Evolutionary conservation across 1,284 basidiomycete genomes (phyloP).

Genomic region (Schizophyllum amplum): DNA sequence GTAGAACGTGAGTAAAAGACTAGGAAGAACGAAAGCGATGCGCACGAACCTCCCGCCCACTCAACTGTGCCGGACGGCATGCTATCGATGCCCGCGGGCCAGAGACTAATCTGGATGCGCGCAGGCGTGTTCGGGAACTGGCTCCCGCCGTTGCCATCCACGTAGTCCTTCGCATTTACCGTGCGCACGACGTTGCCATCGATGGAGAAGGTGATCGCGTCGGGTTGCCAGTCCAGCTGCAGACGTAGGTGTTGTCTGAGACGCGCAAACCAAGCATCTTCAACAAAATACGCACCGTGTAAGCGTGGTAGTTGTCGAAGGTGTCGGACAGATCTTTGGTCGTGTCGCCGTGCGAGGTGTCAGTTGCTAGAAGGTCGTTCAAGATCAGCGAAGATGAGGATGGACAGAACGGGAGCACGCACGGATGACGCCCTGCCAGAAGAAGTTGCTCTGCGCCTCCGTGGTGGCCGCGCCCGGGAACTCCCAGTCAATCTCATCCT

Average conservation of each 20-base stretch:
- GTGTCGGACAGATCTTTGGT: conserved; percentile 49
- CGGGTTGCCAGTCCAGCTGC: conserved; percentile 75
- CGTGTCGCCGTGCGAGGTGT: conserved; percentile 35
- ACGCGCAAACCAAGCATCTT: background rate
- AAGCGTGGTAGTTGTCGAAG: conserved; percentile 66
- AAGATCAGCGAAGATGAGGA: background rate
- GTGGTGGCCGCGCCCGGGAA: conserved; percentile 56
- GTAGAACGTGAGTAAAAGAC: conserved; percentile 1
- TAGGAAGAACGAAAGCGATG: background rate
- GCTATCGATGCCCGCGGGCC: conserved; percentile 68
- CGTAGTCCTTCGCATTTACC: conserved; percentile 49
- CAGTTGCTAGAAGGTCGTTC: background rate
- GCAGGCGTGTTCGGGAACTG: conserved; percentile 72
- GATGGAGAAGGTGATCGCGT: conserved; percentile 56
- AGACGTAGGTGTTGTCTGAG: background rate
- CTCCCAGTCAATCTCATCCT: conserved; percentile 87
- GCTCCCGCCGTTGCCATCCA: conserved; percentile 37
- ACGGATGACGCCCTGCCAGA: conserved; percentile 62
- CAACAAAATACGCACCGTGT: conserved; percentile 42
- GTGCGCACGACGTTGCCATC: conserved; percentile 68
- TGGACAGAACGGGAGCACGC: conserved; percentile 37
- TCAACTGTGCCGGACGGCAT: conserved; percentile 57
- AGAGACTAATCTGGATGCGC: conserved; percentile 70
- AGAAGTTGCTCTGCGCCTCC: conserved; percentile 69
- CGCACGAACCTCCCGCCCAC: conserved; percentile 55